These are phyloP conservation scores for Quercus wislizeni DNA, from an alignment of 306 rosid species.

Conservation along the genomic window DNA sequence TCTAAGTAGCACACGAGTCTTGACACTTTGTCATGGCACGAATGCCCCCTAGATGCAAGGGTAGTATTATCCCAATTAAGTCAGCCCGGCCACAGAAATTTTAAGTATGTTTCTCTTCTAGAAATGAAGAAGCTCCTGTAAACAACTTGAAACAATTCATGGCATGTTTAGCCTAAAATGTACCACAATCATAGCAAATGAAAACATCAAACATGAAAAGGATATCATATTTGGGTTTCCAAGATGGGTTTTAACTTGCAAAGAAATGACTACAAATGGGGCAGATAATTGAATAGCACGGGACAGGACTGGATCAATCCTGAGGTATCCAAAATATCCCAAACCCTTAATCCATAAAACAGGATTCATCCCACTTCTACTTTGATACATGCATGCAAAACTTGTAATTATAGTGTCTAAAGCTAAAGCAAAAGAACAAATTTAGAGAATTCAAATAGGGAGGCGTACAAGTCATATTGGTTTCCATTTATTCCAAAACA, in stretches of 20 bases:
- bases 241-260: background rate
- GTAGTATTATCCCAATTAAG: too few relatives aligned
- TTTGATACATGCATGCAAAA: background rate
- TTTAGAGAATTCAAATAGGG: background rate
- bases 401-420: background rate
- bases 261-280: background rate
- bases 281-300: background rate
- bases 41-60: too few relatives aligned
- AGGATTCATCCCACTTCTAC: background rate
- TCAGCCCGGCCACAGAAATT: too few relatives aligned
- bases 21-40: too few relatives aligned
- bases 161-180: background rate
- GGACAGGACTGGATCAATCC: background rate
- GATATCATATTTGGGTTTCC: background rate
- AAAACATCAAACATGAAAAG: background rate
- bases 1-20: too few relatives aligned
- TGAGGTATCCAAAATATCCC: background rate
- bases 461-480: background rate
- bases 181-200: background rate
- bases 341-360: background rate
- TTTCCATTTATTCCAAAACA: slow-evolving; percentile 56
- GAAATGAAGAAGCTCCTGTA: background rate
- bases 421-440: background rate
- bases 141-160: background rate
- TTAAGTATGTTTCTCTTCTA: too few relatives aligned